Evolutionary conservation across 2,329 filamentous ascomycete species (phyloP).

Genomic region (Cyclaneusma minus): DNA sequence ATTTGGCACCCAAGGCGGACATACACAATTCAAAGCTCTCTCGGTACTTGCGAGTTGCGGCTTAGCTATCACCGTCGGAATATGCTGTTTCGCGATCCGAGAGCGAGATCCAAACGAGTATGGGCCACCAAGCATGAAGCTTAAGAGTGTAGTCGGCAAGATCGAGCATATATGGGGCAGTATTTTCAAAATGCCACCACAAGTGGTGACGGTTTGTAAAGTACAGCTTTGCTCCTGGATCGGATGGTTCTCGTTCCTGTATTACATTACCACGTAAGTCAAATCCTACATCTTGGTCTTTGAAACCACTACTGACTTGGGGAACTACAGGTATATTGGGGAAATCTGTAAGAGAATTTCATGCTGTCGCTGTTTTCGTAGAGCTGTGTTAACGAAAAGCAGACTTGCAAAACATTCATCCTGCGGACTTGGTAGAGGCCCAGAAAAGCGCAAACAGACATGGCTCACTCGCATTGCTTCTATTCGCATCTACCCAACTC

Average conservation of each 20-base stretch:
- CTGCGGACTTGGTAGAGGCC: too few relatives aligned
- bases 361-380: too few relatives aligned
- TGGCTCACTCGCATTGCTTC: too few relatives aligned
- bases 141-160: not conserved
- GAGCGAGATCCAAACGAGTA: too few relatives aligned
- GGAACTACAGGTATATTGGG: constrained; percentile 5
- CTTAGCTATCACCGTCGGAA: constrained; percentile 6
- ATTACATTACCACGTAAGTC: constrained; percentile 17
- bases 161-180: constrained; percentile 1
- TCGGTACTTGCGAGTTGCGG: constrained; percentile 7
- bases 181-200: constrained; percentile 5
- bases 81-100: constrained; percentile 6
- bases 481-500: too few relatives aligned
- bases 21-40: constrained; percentile 11
- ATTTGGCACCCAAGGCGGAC: constrained; percentile 2
- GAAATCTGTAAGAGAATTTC: constrained; percentile 5
- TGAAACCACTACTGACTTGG: constrained; percentile 1
- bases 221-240: constrained; percentile 15
- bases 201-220: constrained; percentile 9
- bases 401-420: too few relatives aligned
- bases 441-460: too few relatives aligned
- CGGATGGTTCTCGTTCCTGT: constrained; percentile 19
- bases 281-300: too few relatives aligned
- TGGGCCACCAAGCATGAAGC: too few relatives aligned
- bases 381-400: too few relatives aligned